Evolutionary conservation across 2,329 filamentous ascomycete species (phyloP).

Genomic region (Monilinia polystroma): DNA sequence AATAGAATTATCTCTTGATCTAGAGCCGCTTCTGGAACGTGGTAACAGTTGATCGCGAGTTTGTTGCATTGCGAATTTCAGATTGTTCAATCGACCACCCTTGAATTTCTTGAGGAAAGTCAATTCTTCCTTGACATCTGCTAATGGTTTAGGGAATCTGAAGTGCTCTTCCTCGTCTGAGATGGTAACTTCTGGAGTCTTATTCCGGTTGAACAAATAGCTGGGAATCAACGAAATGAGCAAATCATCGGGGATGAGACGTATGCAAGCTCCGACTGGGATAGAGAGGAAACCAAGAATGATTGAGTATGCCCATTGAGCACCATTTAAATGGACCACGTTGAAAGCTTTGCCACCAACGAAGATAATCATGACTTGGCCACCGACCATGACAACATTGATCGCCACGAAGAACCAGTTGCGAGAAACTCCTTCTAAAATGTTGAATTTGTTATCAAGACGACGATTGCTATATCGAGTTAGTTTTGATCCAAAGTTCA

Average conservation of each 20-base stretch:
- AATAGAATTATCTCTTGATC: conserved; percentile 63
- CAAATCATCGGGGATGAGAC: conserved; percentile 71
- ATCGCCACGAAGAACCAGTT: conserved; percentile 91
- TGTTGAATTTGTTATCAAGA: conserved; percentile 91
- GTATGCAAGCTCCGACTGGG: conserved; percentile 76
- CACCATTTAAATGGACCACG: conserved; percentile 57
- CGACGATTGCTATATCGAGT: conserved; percentile 69
- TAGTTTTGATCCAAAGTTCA: conserved; percentile 20
- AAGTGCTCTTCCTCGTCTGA: conserved; percentile 64
- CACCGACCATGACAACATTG: conserved; percentile 81
- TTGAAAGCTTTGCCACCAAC: conserved; percentile 80
- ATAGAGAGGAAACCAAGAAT: conserved; percentile 82
- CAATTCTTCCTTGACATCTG: conserved; percentile 77
- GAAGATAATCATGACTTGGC: conserved; percentile 86
- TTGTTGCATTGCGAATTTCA: conserved; percentile 76
- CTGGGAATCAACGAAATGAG: conserved; percentile 36
- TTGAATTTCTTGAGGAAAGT: conserved; percentile 77
- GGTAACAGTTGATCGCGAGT: conserved; percentile 68
- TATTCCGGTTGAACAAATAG: conserved; percentile 35
- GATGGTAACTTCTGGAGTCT: conserved; percentile 51
- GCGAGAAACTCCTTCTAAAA: conserved; percentile 80
- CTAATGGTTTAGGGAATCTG: conserved; percentile 68
- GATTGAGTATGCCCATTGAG: conserved; percentile 86
- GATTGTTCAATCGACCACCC: conserved; percentile 76
- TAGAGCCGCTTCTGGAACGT: conserved; percentile 61